Evolutionary conservation across 2,329 filamentous ascomycete genomes (phyloP), one percentile per base, ranked within the genome.

Genomic region (Botrytis sinoallii): DNA sequence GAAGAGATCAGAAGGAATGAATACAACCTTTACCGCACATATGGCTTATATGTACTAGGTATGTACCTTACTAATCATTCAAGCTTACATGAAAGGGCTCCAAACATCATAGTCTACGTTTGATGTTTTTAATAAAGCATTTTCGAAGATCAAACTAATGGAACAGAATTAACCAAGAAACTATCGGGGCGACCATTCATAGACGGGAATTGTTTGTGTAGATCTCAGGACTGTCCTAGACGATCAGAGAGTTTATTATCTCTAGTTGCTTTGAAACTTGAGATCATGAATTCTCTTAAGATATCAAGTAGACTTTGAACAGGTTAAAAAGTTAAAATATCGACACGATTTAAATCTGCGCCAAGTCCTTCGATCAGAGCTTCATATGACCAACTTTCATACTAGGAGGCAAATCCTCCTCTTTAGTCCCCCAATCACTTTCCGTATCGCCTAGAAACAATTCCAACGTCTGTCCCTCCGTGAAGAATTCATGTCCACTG

Each of bases 401-500:
- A 64, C 88, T 92, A 0, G 90, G 91, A 46, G 91, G 91, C 42
- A 91, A 78, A 80, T 92, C 90, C 73, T 85, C 82, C 1, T 85
- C 79, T 2, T 80, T 80, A 0, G 87, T 91, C 0, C 91, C 91
- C 91, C 91, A 93, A 0, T 78, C 77, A 78, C 90, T 92, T 82
- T 92, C 90, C 29, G 83, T 83, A 12, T 79, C 75, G 0, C 90
- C 91, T 20, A 93, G 81, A 12, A 84, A 87, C 65, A 93, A 82
- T 67, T 92, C 90, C 59, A 93, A 82, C 72, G 88, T 85, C 48
- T 88, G 88, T 1, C 91, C 91, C 14, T 92, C 85, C 0, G 86
- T 83, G 78, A 92, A 93, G 77, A 93, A 92, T 65, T 86, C 87
- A 81, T 93, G 90, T 55, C 87, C 86, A 35, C 71, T 46, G 18